Base-by-base conservation (phyloP, 345 rosid species). In the Populus tremula region DNA sequence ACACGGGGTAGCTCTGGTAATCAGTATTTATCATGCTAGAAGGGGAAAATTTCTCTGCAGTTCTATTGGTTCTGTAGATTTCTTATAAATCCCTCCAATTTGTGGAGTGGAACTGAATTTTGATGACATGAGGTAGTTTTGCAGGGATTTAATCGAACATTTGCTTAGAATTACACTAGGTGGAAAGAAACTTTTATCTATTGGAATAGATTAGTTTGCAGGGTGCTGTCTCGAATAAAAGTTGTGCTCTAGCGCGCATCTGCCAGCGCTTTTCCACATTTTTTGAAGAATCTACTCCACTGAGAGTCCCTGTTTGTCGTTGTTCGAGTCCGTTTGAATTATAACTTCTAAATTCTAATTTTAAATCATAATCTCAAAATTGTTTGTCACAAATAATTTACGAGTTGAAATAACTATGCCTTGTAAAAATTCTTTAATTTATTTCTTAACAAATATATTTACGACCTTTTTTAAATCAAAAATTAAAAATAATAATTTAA, bases 71-170 rank as follows among this genome's bases (percentile, higher is more conserved):
- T 77, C 56, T 84, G 88, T 78, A 86, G 87, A 72, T 82, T 77
- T 71, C 74, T 67, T 78, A 76, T 84, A 84, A 88, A 77, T 77
- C 86, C 86, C 79, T 84, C 86, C 86, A 71, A 71, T 66, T 74
- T 61, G 76, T 77, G 90, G 89, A 82, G 86, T 68, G 91, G 93
- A 87, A 80, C 88, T 78, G 88, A 91, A 84, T 90, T 91, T 91
- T 91, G 95, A 81, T 81, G 78, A 83, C 82, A 75, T 78, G 76
- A 61, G 76, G 83, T 85, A 84, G 87, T 70, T 78, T 49, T 53
- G 11, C 78, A 77, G 87, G 84, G 84, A 80, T 39, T 85, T 85
- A 74, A 82, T 85, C 76, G 74, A 72, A 81, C 74, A 71, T 84
- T 84, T 77, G 72, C 53, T 77, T 47, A 74, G 78, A 45, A 49